phyloP scores from a whole-genome alignment of 2,329 filamentous ascomycete genomes.

The Paraphoma chrysanthemicola region DNA sequence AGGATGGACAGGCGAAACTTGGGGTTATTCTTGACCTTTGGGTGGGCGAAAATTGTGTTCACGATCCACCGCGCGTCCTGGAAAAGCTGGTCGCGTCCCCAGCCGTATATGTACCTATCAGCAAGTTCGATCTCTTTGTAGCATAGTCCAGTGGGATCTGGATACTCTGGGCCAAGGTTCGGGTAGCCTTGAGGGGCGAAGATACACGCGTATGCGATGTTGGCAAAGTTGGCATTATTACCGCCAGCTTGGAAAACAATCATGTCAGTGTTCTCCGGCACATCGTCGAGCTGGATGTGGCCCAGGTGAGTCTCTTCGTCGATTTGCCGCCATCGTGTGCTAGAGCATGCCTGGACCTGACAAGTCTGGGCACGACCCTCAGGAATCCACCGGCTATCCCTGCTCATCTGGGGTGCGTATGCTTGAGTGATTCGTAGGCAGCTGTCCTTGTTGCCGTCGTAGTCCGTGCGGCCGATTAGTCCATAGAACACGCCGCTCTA shows the following conservation, averaged over 20 bases:
- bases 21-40: not conserved
- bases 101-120: not conserved
- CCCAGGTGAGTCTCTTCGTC: no score
- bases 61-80: not conserved
- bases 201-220: no score
- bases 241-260: no score
- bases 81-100: not conserved
- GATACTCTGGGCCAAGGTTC: not conserved
- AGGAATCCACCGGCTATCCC: no score
- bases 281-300: no score
- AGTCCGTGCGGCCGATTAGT: slow-evolving; percentile 3
- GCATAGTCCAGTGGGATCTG: not conserved
- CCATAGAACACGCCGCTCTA: slow-evolving; percentile 8
- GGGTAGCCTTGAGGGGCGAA: no score
- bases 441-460: slow-evolving; percentile 6
- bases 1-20: slow-evolving; percentile 1
- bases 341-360: no score
- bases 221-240: no score
- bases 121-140: not conserved
- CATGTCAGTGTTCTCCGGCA: no score
- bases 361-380: no score
- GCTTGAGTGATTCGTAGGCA: slow-evolving; percentile 8
- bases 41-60: not conserved
- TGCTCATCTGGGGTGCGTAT: not conserved
- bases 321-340: no score